Percentiles rank a stretch among this genome's conserved stretches.
Evolutionary conservation across 768 basidiomycete genomes (phyloP).

Genomic region (Russula foetens): DNA sequence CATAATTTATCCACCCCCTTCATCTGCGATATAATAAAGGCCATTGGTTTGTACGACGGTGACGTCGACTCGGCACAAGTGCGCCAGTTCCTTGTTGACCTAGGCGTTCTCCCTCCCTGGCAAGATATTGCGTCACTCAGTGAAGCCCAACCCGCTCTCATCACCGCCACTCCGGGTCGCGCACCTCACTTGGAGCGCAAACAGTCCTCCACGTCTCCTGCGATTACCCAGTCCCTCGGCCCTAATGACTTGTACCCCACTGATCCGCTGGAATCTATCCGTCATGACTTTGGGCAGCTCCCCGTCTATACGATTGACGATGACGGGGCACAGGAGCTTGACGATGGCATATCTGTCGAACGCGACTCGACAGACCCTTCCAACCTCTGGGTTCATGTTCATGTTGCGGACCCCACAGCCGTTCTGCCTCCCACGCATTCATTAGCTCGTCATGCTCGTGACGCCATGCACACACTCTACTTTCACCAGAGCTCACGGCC

Average conservation of each 20-base stretch:
- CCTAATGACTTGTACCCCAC: conserved; percentile 54
- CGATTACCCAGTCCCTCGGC: conserved; percentile 29
- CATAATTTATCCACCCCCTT: conserved; percentile 51
- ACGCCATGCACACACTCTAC: conserved; percentile 50
- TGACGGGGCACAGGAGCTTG: conserved; percentile 69
- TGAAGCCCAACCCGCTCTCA: background rate
- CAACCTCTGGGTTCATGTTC: conserved; percentile 75
- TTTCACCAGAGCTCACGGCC: conserved; percentile 53
- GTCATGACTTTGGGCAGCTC: conserved; percentile 79
- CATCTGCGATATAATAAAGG: conserved; percentile 49
- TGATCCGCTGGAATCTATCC: conserved; percentile 61
- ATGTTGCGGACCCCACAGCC: conserved; percentile 88
- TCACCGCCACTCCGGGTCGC: background rate
- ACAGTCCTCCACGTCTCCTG: background rate
- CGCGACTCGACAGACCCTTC: conserved; percentile 49
- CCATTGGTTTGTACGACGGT: conserved; percentile 33
- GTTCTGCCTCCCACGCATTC: conserved; percentile 63
- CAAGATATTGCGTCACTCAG: conserved; percentile 41
- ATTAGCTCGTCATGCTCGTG: conserved; percentile 49
- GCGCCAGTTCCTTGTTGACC: conserved; percentile 47
- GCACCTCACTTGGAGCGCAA: background rate
- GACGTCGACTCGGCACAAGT: conserved; percentile 30
- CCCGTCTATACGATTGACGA: conserved; percentile 89
- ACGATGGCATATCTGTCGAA: conserved; percentile 89
- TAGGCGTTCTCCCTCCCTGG: conserved; percentile 80